These are phyloP conservation scores for Mychonastes homosphaera DNA, from an alignment of 139 green algal genomes.

Conservation along the genomic window DNA sequence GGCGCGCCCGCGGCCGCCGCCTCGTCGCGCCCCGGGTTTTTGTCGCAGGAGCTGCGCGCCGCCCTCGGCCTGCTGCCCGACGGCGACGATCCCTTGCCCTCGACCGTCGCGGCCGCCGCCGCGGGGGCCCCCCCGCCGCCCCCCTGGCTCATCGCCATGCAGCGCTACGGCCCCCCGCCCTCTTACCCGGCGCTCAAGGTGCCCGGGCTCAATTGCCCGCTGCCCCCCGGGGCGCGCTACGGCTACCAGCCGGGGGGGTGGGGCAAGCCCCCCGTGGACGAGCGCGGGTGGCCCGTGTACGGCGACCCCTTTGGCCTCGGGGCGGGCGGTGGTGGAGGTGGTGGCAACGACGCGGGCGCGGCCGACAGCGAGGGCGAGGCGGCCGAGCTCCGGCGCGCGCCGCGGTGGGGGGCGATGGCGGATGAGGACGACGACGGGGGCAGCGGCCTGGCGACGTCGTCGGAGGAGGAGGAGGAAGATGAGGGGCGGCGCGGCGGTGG, in stretches of 20 bases:
- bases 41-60: conserved; percentile 56
- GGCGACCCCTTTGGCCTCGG: conserved; percentile 91
- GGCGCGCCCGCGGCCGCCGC: conserved; percentile 21
- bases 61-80: conserved; percentile 73
- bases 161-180: conserved; percentile 93
- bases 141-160: conserved; percentile 97
- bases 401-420: conserved; percentile 69
- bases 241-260: conserved; percentile 88
- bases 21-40: conserved; percentile 38
- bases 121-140: conserved; percentile 56
- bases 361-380: conserved; percentile 45
- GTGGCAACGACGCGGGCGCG: not conserved
- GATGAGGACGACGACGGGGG: conserved; percentile 44
- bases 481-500: too few relatives aligned
- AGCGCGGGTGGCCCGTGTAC: conserved; percentile 83
- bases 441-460: too few relatives aligned
- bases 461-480: conserved; percentile 43
- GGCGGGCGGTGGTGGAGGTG: conserved; percentile 29
- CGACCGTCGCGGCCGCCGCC: conserved; percentile 55
- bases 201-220: conserved; percentile 88
- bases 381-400: conserved; percentile 51
- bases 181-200: conserved; percentile 84
- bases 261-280: conserved; percentile 96
- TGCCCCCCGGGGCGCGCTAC: conserved; percentile 75
- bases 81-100: not conserved